Evolutionary conservation across 768 basidiomycete genomes (phyloP), one percentile per base, ranked within the genome.

Genomic region (Brasilioporus rufonigricans): DNA sequence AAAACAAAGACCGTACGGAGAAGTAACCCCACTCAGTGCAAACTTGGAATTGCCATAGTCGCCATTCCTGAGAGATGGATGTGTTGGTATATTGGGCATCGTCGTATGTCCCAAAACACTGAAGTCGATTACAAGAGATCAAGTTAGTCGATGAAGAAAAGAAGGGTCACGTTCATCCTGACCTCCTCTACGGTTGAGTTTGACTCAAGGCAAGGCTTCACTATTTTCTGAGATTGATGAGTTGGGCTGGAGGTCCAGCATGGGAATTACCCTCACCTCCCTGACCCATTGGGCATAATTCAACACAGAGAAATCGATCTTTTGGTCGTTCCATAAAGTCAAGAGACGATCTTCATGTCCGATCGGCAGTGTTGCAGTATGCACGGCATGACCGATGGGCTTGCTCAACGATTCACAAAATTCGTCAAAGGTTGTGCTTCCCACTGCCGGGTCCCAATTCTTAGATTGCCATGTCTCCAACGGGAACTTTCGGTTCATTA

Each of bases 21-120:
- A 96, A 94, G 71, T 92, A 99, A 2, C 94, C 96, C 96, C 96
- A 98, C 64, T 96, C 83, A 0, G 91, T 93, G 75, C 93, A 94
- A 49, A 93, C 90, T 73, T 92, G 94, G 79, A 93, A 96, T 6
- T 77, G 61, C 95, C 95, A 98, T 13, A 87, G 73, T 39, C 92
- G 80, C 95, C 95, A 98, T 5, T 78, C 80, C 62, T 91, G 81
- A 53, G 83, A 77, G 9, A 93, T 68, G 12, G 79, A 80, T 1
- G 79, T 83, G 13, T 78, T 75, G 59, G 78, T 77, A 71, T 81
- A 96, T 60, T 84, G 76, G 5, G 75, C 63, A 59, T 87, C 87
- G 54, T 95, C 75, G 57, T 78, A 86, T 0, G 92, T 90, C 5
- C 93, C 93, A 63, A 95, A 97, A 72, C 95, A 98, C 85, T 93